A percentile compares a stretch with the other conserved stretches of the same genome.
phyloP scores from a whole-genome alignment of 345 rosid species.

The Noccaea caerulescens region DNA sequence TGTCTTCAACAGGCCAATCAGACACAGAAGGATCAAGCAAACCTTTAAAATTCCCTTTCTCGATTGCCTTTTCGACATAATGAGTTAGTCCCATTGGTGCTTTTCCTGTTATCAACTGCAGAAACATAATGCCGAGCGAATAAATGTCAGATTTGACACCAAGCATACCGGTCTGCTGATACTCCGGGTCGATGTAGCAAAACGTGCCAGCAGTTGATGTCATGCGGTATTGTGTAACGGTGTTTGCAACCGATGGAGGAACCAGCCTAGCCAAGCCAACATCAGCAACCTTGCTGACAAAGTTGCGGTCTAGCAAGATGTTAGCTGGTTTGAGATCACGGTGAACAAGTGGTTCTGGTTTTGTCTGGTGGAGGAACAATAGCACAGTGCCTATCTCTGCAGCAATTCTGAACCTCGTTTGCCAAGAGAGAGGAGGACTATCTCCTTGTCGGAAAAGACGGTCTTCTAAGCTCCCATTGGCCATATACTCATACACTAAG shows the following conservation, averaged over 20 bases:
- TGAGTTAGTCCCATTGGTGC: conserved; percentile 85
- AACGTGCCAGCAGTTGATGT: conserved; percentile 91
- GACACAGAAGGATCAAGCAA: conserved; percentile 69
- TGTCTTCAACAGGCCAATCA: conserved; percentile 83
- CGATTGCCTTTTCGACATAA: conserved; percentile 62
- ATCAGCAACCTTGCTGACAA: conserved; percentile 87
- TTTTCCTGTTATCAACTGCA: conserved; percentile 73
- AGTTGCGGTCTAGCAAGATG: conserved; percentile 82
- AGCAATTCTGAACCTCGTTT: conserved; percentile 74
- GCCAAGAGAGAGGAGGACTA: conserved; percentile 76
- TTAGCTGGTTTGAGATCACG: conserved; percentile 88
- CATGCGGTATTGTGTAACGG: conserved; percentile 81
- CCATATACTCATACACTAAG: conserved; percentile 91
- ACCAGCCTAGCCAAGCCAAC: conserved; percentile 90
- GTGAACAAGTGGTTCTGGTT: conserved; percentile 91
- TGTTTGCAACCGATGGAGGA: conserved; percentile 79
- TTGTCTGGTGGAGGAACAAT: conserved; percentile 82
- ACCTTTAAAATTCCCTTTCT: conserved; percentile 57
- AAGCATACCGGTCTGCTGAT: conserved; percentile 92
- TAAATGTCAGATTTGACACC: conserved; percentile 83
- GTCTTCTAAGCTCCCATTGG: conserved; percentile 89
- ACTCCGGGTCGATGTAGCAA: conserved; percentile 93
- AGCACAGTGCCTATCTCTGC: conserved; percentile 83
- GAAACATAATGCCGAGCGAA: conserved; percentile 78
- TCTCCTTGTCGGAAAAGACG: conserved; percentile 66